Evolutionary conservation across 108 stramenopile genomes (phyloP), one percentile per base, ranked within the genome.

Genomic region (Cyclotella cryptica): DNA sequence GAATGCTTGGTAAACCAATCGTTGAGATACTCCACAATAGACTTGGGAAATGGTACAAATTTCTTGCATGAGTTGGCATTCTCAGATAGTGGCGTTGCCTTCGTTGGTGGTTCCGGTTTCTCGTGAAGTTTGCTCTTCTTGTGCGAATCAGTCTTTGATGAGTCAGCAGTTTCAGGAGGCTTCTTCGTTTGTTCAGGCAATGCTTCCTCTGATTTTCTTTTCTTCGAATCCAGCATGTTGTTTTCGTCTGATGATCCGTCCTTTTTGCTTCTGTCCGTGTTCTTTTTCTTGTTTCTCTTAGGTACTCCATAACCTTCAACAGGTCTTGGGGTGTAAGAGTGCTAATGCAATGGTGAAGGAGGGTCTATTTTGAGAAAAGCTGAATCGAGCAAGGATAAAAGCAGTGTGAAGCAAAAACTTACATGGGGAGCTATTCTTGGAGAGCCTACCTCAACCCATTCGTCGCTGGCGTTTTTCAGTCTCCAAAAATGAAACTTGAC

Each of bases 381-480:
- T 27, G 22, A 54, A 11, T 52, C 22, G 0, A 53, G 30, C 0
- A 41, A 26, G 18, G 4, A 60, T 51, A 54, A 59, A 14, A 46
- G 45, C 15, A 18, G 28, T 45, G 24, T 8, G 49, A 1, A 69
- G 67, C 63, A 43, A 69, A 19, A 4, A 75, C 81, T 81, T 57
- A 81, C 81, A 39, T 83, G 81, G 3, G 90, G 84, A 15, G 90
- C 87, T 41, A 95, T 88, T 58, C 90, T 82, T 46, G 81, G 66
- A 44, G 90, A 92, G 22, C 80, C 86, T 18, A 87, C 71, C 24
- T 89, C 91, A 10, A 95, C 69, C 90, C 92, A 95, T 59, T 90
- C 90, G 47, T 95, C 91, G 30, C 72, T 70, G 39, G 87, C 87
- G 29, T 51, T 71, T 19, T 64, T 55, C 21, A 83, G 62, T 45